Evolutionary conservation across 2,329 filamentous ascomycete species (phyloP).

Genomic region (Pseudonectria foliicola): DNA sequence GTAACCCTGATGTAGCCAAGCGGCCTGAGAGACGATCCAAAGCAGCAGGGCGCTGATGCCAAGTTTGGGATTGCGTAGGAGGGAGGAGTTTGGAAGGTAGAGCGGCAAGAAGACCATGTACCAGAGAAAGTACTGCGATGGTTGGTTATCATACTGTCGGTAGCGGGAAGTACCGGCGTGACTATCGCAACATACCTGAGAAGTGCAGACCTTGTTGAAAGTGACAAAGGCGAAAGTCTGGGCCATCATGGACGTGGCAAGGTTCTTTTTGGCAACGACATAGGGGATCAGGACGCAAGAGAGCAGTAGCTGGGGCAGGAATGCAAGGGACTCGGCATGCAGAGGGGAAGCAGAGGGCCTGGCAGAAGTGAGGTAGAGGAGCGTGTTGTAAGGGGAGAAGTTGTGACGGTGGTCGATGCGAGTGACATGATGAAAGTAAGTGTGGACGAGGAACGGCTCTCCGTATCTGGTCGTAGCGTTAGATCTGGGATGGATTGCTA

Average conservation of each 20-base stretch:
- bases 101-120: conserved; percentile 91
- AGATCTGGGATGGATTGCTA: background rate
- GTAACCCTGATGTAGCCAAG: conserved; percentile 71
- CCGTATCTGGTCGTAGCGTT: conserved; percentile 55
- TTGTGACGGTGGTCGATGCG: conserved; percentile 96
- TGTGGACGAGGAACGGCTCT: conserved; percentile 75
- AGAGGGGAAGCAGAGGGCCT: conserved; percentile 34
- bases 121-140: conserved; percentile 88
- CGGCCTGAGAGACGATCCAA: conserved; percentile 70
- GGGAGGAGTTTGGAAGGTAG: conserved; percentile 74
- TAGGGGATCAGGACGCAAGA: conserved; percentile 71
- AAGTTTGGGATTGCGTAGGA: conserved; percentile 51
- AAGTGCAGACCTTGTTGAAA: conserved; percentile 98
- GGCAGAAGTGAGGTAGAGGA: conserved; percentile 80
- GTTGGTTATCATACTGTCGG: conserved; percentile 7
- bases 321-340: conserved; percentile 71
- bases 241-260: conserved; percentile 79
- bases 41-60: conserved; percentile 60
- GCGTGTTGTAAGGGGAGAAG: conserved; percentile 91
- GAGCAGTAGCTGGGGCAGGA: conserved; percentile 78
- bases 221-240: conserved; percentile 97
- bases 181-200: conserved; percentile 58
- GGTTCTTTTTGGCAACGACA: conserved; percentile 68
- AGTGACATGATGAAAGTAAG: conserved; percentile 85
- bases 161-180: background rate